A percentile compares a stretch with the other conserved stretches of the same genome.
These are phyloP conservation scores for Stachybotrys chlorohalonatus DNA, from an alignment of 2,329 filamentous ascomycete species.

Conservation along the genomic window DNA sequence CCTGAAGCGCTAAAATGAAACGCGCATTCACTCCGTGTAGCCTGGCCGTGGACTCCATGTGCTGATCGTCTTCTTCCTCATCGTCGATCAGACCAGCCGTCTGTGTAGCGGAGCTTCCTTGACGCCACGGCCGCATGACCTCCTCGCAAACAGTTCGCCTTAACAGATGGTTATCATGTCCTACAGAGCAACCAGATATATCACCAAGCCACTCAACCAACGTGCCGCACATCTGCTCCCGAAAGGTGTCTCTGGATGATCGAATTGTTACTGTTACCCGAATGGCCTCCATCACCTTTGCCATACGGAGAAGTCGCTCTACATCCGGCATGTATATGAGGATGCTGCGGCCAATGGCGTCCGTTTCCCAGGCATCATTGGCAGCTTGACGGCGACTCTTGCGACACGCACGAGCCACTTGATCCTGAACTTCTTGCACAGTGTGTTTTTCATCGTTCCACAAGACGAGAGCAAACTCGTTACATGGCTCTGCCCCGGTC, in stretches of 20 bases:
- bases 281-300: conserved; percentile 85
- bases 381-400: conserved; percentile 61
- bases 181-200: conserved; percentile 81
- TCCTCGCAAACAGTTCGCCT: conserved; percentile 83
- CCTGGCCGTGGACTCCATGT: conserved; percentile 25
- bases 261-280: conserved; percentile 93
- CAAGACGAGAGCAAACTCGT: conserved; percentile 73
- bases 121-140: conserved; percentile 76
- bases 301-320: conserved; percentile 63
- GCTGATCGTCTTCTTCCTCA: conserved; percentile 38
- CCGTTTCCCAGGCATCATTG: conserved; percentile 75
- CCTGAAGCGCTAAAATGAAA: conserved; percentile 27
- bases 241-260: conserved; percentile 87
- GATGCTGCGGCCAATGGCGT: conserved; percentile 79
- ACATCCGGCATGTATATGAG: conserved; percentile 69
- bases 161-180: conserved; percentile 68
- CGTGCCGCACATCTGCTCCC: conserved; percentile 97
- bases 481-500: conserved; percentile 30
- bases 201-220: conserved; percentile 95
- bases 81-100: conserved; percentile 37
- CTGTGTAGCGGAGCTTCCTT: conserved; percentile 77
- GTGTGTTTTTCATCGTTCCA: conserved; percentile 99
- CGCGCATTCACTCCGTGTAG: conserved; percentile 24
- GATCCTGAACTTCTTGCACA: conserved; percentile 78
- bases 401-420: conserved; percentile 82